A percentile compares a stretch with the other conserved stretches of the same genome.
Evolutionary conservation across 176 grass and related monocot species (phyloP).

Genomic region (Hyparrhenia diplandra): DNA sequence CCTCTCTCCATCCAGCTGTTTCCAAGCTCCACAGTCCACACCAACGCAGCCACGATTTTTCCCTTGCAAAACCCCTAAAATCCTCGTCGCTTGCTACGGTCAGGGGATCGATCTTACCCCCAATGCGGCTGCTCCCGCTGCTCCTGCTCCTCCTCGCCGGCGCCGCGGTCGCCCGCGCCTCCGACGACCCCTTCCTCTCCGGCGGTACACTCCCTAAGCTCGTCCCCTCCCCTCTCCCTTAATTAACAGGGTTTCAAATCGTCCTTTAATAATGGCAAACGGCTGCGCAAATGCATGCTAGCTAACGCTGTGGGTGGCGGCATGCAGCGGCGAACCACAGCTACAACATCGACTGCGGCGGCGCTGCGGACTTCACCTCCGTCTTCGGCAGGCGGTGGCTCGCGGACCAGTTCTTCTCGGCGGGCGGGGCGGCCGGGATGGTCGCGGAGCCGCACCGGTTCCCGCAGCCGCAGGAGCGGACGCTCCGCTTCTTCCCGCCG

Average conservation of each 20-base stretch:
- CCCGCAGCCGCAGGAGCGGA: slow-evolving; percentile 74
- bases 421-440: slow-evolving; percentile 52
- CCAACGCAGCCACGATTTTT: background rate
- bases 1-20: background rate
- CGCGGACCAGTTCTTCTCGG: slow-evolving; percentile 78
- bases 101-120: background rate
- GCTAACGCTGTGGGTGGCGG: background rate
- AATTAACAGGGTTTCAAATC: background rate
- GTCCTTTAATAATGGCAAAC: too few species aligned
- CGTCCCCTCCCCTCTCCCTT: background rate
- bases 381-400: slow-evolving; percentile 73
- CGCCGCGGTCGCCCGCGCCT: slow-evolving; percentile 26
- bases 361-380: slow-evolving; percentile 75
- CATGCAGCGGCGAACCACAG: slow-evolving; percentile 50
- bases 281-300: background rate
- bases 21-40: background rate
- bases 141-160: slow-evolving; percentile 30
- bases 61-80: background rate
- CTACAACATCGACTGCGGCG: slow-evolving; percentile 99
- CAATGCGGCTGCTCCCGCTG: slow-evolving; percentile 45
- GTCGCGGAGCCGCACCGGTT: slow-evolving; percentile 94
- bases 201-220: slow-evolving; percentile 48
- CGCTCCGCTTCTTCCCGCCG: slow-evolving; percentile 93
- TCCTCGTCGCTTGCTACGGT: background rate
- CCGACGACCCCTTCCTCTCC: slow-evolving; percentile 75